Conservation (phyloP, 768 basidiomycete species). For the Saitozyma sp. region DNA sequence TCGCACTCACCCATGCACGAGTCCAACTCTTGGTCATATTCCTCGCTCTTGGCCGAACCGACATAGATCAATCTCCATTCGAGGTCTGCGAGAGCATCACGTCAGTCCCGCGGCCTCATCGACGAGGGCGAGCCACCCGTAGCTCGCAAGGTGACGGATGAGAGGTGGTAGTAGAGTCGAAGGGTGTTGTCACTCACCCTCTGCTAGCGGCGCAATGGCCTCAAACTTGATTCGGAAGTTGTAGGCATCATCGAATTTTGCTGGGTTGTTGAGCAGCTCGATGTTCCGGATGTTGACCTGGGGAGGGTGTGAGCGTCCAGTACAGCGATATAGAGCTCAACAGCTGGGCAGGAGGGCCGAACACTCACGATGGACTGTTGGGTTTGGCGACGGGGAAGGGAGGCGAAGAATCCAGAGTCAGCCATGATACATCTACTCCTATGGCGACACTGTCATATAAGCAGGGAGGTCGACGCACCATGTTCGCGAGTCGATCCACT, state of each 20-base stretch:
- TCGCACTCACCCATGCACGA: conserved; percentile 66
- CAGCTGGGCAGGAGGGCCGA: neutral
- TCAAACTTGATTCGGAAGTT: conserved; percentile 95
- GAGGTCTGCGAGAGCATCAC: conserved; percentile 63
- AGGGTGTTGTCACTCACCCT: conserved; percentile 60
- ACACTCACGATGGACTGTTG: conserved; percentile 40
- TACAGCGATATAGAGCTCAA: too few relatives aligned
- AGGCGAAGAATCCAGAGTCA: conserved; percentile 1
- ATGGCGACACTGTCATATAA: too few relatives aligned
- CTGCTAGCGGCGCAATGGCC: conserved; percentile 84
- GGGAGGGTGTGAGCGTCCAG: neutral
- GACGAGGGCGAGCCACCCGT: too few relatives aligned
- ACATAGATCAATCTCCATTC: conserved; percentile 99
- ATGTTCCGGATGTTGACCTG: conserved; percentile 56
- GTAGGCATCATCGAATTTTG: conserved; percentile 86
- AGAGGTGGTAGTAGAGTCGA: neutral
- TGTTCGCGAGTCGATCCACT: too few relatives aligned
- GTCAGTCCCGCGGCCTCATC: neutral
- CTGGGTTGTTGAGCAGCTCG: conserved; percentile 84
- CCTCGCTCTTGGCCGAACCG: conserved; percentile 84
- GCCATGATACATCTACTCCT: too few relatives aligned
- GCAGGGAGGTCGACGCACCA: too few relatives aligned
- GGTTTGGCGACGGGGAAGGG: neutral
- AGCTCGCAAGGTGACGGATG: neutral
- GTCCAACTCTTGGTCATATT: conserved; percentile 94